Evolutionary conservation across 306 rosid species (phyloP), one percentile per base, ranked within the genome.

Genomic region (Vigna angularis): DNA sequence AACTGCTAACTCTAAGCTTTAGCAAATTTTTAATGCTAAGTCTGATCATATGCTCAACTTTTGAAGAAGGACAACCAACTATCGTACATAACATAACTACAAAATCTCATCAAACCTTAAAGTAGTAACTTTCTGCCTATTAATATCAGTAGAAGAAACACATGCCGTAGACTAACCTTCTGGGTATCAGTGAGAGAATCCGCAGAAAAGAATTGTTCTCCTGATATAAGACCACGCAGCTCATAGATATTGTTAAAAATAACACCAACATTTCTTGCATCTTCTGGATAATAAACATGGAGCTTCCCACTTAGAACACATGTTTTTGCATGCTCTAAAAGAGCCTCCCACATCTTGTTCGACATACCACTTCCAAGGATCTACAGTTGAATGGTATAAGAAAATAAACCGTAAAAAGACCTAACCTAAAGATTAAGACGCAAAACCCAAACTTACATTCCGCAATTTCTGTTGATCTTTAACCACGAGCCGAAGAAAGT

Each of bases 321-420:
- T 17, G 99, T 96, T 90, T 96, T 96, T 50, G 99, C 93, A 88
- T 96, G 99, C 9, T 96, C 99, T 72, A 96, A 4, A 74, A 96
- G 98, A 76, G 98, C 98, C 3, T 96, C 99, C 99, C 99, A 96
- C 99, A 96, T 96, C 89, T 89, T 96, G 86, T 96, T 96, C 71
- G 99, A 96, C 99, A 96, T 96, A n/a, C 99, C 99, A 76, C 99
- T 93, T 75, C 99, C 99, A 79, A 96, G 99, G 76, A 91, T 96
- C 99, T 96, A 73, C 78, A 86, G 76, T 87, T 76, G 70, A 81
- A 73, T 50, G 30, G 70, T 72, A 81, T 84, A 49, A 83, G 83
- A 75, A 52, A 40, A 53, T 52, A 30, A 53, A 26, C 24, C 30
- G 73, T 52, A 77, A 51, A 26, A 24, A 32, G 68, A 73, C 83